These are phyloP conservation scores for Leersia perrieri DNA, from an alignment of 176 grass and related monocot species.

Conservation along the genomic window DNA sequence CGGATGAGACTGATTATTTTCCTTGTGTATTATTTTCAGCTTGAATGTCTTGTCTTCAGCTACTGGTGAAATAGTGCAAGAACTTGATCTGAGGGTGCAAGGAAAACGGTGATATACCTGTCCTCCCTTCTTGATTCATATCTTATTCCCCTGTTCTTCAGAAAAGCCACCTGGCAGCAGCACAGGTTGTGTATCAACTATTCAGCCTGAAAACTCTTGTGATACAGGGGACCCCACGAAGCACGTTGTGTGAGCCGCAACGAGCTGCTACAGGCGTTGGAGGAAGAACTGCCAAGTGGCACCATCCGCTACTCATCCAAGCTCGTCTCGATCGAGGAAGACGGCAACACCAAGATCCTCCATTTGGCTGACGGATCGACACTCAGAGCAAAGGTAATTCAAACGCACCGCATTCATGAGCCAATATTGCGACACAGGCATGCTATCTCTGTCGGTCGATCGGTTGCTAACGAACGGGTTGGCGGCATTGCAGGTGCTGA, in stretches of 20 bases:
- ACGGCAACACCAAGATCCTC: background rate
- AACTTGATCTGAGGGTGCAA: background rate
- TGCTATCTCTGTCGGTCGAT: too few relatives aligned
- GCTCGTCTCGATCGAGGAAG: background rate
- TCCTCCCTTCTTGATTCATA: background rate
- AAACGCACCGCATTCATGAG: too few relatives aligned
- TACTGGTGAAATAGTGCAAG: background rate
- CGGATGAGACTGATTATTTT: background rate
- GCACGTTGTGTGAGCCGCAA: background rate
- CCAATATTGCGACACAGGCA: too few relatives aligned
- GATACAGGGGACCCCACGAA: background rate
- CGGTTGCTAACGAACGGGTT: too few relatives aligned
- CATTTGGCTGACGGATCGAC: background rate
- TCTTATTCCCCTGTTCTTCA: background rate
- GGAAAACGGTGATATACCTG: background rate
- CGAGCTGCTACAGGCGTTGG: background rate
- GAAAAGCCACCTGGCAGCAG: too few relatives aligned
- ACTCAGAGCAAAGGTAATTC: background rate
- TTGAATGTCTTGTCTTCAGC: background rate
- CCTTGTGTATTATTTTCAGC: background rate
- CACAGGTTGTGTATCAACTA: background rate
- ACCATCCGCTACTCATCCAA: slow-evolving; percentile 8
- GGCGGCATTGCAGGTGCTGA: background rate
- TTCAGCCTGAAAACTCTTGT: background rate
- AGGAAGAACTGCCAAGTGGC: background rate